phyloP scores from a whole-genome alignment of 2,329 filamentous ascomycete genomes.

The Talaromyces rugulosus region DNA sequence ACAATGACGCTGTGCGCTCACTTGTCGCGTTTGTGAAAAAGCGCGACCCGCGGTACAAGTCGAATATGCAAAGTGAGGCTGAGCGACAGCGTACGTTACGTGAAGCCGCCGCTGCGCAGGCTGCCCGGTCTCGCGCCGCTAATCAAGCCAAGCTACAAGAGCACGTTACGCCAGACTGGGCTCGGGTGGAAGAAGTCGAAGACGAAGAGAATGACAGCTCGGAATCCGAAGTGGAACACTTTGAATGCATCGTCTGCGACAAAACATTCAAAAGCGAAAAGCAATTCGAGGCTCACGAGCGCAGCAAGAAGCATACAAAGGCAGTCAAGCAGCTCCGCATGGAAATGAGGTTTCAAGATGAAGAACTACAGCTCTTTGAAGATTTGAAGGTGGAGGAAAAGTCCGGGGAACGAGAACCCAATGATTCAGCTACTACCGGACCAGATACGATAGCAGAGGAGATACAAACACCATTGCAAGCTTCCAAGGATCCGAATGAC shows the following conservation, averaged over 20 bases:
- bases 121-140: conserved; percentile 73
- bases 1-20: conserved; percentile 86
- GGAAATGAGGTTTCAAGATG: conserved; percentile 80
- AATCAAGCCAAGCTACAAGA: conserved; percentile 70
- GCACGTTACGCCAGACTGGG: conserved; percentile 69
- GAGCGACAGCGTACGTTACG: conserved; percentile 76
- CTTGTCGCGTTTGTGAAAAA: conserved; percentile 86
- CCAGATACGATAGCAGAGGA: neutral
- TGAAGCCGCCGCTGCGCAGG: conserved; percentile 76
- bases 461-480: neutral
- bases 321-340: conserved; percentile 72
- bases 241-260: conserved; percentile 60
- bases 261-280: conserved; percentile 83
- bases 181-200: conserved; percentile 43
- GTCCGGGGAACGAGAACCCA: conserved; percentile 5
- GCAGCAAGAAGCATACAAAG: conserved; percentile 94
- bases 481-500: neutral
- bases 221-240: conserved; percentile 48
- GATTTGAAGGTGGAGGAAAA: conserved; percentile 7
- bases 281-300: conserved; percentile 86
- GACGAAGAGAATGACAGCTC: conserved; percentile 46
- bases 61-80: conserved; percentile 71
- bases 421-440: too few relatives aligned
- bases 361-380: conserved; percentile 33
- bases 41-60: conserved; percentile 78